Conservation (phyloP, 305 asterid genomes). For the Fraxinus sp. region DNA sequence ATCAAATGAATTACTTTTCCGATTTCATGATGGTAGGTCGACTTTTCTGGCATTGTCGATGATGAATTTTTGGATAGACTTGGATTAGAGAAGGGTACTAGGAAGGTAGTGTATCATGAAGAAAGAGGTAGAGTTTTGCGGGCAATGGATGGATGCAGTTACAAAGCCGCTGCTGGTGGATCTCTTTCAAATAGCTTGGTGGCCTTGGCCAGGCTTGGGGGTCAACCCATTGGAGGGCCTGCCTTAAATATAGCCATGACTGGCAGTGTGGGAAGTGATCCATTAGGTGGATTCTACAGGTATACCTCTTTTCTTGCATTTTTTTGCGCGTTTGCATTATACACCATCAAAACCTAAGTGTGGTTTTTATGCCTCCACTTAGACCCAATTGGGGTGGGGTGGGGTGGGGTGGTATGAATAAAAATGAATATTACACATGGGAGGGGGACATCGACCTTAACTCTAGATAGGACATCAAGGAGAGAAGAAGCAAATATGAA, state of each 20-base stretch:
- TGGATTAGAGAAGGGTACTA: constrained; percentile 76
- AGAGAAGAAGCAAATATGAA: not conserved
- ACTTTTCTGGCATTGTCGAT: constrained; percentile 89
- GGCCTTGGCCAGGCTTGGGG: constrained; percentile 96
- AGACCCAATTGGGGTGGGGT: not conserved
- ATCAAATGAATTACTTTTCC: constrained; percentile 11
- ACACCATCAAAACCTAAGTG: not conserved
- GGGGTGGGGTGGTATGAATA: not conserved
- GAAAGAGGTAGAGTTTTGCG: constrained; percentile 83
- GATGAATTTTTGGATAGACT: constrained; percentile 68
- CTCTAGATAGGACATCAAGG: not conserved
- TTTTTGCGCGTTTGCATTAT: not conserved
- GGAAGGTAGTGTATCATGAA: constrained; percentile 89
- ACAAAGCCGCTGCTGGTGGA: constrained; percentile 98
- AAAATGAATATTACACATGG: not conserved
- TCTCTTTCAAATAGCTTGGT: constrained; percentile 90
- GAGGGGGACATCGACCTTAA: not conserved
- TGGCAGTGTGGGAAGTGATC: constrained; percentile 96
- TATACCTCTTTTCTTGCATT: constrained; percentile 17
- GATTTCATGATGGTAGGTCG: constrained; percentile 55
- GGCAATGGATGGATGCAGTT: constrained; percentile 97
- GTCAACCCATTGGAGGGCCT: constrained; percentile 61
- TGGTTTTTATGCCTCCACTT: not conserved
- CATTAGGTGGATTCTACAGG: constrained; percentile 93
- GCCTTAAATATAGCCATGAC: constrained; percentile 82